Evolutionary conservation across 495 filamentous ascomycete genomes (phyloP), one percentile per base, ranked within the genome.

Genomic region (Sordaria brevicollis): DNA sequence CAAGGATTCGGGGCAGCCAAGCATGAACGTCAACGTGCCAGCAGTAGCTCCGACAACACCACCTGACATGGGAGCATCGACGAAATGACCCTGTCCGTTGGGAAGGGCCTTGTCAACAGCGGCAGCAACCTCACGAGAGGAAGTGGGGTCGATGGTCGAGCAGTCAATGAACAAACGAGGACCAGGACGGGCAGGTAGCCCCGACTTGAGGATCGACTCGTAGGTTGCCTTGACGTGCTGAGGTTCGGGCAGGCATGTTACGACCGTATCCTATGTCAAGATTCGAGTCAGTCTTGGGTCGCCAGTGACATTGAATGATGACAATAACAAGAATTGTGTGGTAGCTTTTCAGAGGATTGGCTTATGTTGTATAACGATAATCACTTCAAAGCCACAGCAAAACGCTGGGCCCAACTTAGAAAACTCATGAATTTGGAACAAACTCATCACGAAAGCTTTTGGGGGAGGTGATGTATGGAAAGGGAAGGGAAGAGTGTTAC

Each of bases 21-120:
- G 84, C 93, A 97, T 96, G 80, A 94, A 94, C 0, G 91, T 91
- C 62, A 94, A 77, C 0, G 90, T 90, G 11, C 90, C 92, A 29
- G 91, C 90, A 5, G 85, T 83, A 35, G 92, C 92, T 10, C 91
- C 92, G n/a, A 94, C 90, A 1, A 93, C 90, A 15, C 92, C 92
- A n/a, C 92, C 92, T 0, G 92, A 94, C 82, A 94, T 91, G 6
- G 92, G 92, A 31, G 92, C 92, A 73, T 94, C 92, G 37, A 93
- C 87, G 67, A 94, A 94, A 17, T 82, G 80, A 33, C 87, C 83
- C 67, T 78, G 74, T 0, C 81, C 86, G 35, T 69, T 54, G 67
- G 84, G 78, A 3, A 84, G 75, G 0, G 87, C 85, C 25, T 83
- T 78, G 36, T 88, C 81, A 25, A 93, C 86, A 15, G 83, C 82